Evolutionary conservation across 352 stramenopile species (phyloP), one percentile per base, ranked within the genome.

Genomic region (Chrysophaeum taylorii): DNA sequence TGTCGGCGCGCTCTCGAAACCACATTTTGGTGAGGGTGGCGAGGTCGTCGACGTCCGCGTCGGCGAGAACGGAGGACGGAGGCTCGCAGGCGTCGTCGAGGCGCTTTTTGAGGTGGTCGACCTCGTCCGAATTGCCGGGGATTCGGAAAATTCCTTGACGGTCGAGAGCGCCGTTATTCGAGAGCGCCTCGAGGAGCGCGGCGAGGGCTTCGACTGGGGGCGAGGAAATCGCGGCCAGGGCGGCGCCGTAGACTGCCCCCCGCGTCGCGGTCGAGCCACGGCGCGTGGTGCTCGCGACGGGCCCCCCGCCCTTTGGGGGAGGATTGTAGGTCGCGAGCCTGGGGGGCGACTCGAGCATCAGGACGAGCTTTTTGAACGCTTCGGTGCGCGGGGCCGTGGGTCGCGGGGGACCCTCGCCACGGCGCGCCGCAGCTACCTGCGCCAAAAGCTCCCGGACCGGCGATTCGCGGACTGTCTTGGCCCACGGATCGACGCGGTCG

Each of bases 21-120:
- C 57, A 66, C 33, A 41, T 45, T 25, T 66, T 66, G 9, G 57
- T 45, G 2, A 66, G 57, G 2, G 57, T 66, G 33, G 57, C 57
- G 4, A 35, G 33, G 57, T 66, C 57, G 57, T 66, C 57, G 14
- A 66, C 16, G 33, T 66, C 57, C 18, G 57, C 31, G 12, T 45
- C 36, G 21, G 33, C 35, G 5, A 57, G 23, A 27, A 57, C 45
- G 57, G 12, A 2, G n/a, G 23, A 2, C 27, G 5, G 25, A 25
- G 50, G 27, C 2, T 66, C 15, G 33, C 9, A 9, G 25, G 12
- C 57, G 5, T 9, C 31, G 33, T 42, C 57, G 12, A 66, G 31
- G 14, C 12, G 2, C 1, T 2, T 7, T n/a, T 45, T 66, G 14
- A 35, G 14, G 33, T 27, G 33, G 33, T 23, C 16, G 33, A 41